Base-by-base conservation (phyloP, 83 land plant genomes). In the Diphasiastrum complanatum region DNA sequence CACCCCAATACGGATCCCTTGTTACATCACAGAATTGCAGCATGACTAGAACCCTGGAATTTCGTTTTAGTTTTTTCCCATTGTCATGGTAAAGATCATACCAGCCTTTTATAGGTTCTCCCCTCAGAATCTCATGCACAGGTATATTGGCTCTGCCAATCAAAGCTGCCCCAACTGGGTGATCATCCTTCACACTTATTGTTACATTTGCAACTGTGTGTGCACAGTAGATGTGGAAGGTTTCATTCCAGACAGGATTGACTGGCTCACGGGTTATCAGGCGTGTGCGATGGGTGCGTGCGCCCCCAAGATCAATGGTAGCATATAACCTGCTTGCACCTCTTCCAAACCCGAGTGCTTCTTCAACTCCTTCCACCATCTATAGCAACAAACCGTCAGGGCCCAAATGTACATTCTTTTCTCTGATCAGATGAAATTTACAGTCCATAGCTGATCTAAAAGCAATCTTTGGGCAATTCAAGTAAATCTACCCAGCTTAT, bases 231-330 rank as follows among this genome's bases (percentile, higher is more conserved):
- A 84, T 71, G 51, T 62, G 83, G 35, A 87, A 84, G 24, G 68
- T 49, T 63, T 88, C 92, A 45, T 78, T 67, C 95, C 91, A 88
- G 10, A 69, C 74, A 0, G 95, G 91, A 16, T 70, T 73, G 6
- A 28, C 49, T 18, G 79, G 75, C 20, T 75, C 76, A 8, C 64
- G 38, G 24, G 27, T 10, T 5, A 82, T 33, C 31, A 78, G 70
- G 32, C 87, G 68, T 6, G 95, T 85, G 14, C 91, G 61, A 22
- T 76, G 91, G 22, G 82, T 82, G 4, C 84, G 54, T 0, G 89
- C 79, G 53, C 67, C 73, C 63, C 78, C 89, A 41, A 87, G 65
- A 61, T 85, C 86, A 18, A 87, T 64, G 20, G 86, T 81, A 8
- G 85, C 93, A 65, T 87, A 84, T 2, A 77, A 45, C 48, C 47